Conservation (phyloP, 495 filamentous ascomycete species). For the Umbilicaria muhlenbergii region DNA sequence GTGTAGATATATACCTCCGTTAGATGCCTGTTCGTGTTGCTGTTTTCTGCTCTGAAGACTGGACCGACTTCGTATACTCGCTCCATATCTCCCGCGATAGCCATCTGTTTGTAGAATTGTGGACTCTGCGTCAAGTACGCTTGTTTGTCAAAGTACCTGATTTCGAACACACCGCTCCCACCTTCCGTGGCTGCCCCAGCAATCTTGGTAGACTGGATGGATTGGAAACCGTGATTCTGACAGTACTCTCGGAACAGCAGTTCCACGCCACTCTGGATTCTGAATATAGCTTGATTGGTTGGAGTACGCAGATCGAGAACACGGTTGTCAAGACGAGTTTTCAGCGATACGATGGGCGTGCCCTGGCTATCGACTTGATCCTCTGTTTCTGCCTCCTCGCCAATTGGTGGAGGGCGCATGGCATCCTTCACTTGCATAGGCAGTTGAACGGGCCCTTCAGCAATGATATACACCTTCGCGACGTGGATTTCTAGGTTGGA, state of each 20-base stretch:
- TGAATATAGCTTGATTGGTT: conserved; percentile 72
- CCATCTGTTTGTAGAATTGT: conserved; percentile 93
- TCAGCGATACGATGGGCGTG: conserved; percentile 49
- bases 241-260: conserved; percentile 71
- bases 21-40: conserved; percentile 90
- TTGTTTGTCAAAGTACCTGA: conserved; percentile 77
- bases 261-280: conserved; percentile 68
- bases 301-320: conserved; percentile 82
- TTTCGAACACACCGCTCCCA: conserved; percentile 81
- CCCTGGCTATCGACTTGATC: conserved; percentile 30
- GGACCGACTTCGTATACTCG: conserved; percentile 80
- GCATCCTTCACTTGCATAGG: conserved; percentile 57
- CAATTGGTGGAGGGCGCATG: conserved; percentile 31
- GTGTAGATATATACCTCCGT: conserved; percentile 47
- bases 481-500: conserved; percentile 67
- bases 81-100: conserved; percentile 83
- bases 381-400: conserved; percentile 28
- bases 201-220: conserved; percentile 81
- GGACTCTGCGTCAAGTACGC: conserved; percentile 86
- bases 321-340: conserved; percentile 74
- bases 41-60: conserved; percentile 94
- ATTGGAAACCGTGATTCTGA: conserved; percentile 56
- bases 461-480: conserved; percentile 60
- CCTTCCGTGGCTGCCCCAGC: conserved; percentile 87
- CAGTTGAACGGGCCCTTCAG: conserved; percentile 46